These are phyloP conservation scores for Dendrocalamus latiflorus DNA, from an alignment of 202 grass and related monocot genomes.

Conservation along the genomic window DNA sequence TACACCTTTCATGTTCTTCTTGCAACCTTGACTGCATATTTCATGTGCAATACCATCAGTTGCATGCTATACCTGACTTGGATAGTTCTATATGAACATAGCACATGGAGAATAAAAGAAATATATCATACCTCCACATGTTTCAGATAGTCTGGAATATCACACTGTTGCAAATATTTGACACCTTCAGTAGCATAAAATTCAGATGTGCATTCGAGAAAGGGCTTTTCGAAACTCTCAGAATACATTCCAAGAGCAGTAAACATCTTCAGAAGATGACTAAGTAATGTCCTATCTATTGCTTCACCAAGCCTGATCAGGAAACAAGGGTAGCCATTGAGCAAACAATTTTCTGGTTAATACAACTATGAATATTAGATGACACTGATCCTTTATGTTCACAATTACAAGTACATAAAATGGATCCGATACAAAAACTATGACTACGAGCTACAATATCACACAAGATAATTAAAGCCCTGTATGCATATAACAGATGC, in stretches of 20 bases:
- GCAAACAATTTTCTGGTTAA: slow-evolving; percentile 2
- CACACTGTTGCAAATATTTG: slow-evolving; percentile 96
- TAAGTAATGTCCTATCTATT: slow-evolving; percentile 86
- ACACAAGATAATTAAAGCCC: neutral
- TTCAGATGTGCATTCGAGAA: slow-evolving; percentile 84
- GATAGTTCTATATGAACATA: slow-evolving; percentile 15
- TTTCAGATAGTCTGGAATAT: slow-evolving; percentile 94
- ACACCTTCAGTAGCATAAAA: slow-evolving; percentile 97
- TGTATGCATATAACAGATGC: neutral
- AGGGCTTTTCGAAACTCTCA: slow-evolving; percentile 90
- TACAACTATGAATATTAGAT: neutral
- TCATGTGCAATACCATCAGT: slow-evolving; percentile 26
- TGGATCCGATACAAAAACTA: neutral
- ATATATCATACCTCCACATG: slow-evolving; percentile 67
- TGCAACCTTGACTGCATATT: slow-evolving; percentile 88
- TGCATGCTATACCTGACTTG: slow-evolving; percentile 28
- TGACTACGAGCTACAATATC: neutral
- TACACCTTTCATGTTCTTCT: slow-evolving; percentile 97
- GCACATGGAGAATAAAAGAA: slow-evolving; percentile 18
- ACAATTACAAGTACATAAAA: slow-evolving; percentile 9
- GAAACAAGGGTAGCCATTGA: neutral
- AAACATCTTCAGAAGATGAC: slow-evolving; percentile 99
- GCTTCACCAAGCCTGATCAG: slow-evolving; percentile 86
- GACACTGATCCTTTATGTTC: slow-evolving; percentile 3
- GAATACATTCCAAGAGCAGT: slow-evolving; percentile 94